Evolutionary conservation across 192 early-diverging fungal genomes (phyloP).

Genomic region (Linnemannia elongata): DNA sequence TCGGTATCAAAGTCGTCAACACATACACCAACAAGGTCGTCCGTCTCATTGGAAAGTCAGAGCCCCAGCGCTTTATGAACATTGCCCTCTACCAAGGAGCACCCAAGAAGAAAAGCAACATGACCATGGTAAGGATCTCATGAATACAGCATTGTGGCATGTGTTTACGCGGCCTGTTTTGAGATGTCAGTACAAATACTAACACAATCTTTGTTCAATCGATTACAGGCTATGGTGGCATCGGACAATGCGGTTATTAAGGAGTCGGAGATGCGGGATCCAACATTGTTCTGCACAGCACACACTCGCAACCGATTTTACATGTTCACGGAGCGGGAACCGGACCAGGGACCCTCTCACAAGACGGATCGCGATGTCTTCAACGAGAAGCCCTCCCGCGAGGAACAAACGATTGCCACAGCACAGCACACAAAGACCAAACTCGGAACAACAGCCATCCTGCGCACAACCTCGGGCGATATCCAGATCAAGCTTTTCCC

Average conservation of each 20-base stretch:
- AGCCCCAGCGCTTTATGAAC: constrained; percentile 92
- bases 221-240: constrained; percentile 79
- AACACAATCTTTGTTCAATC: not conserved
- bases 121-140: constrained; percentile 71
- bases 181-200: not conserved
- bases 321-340: constrained; percentile 91
- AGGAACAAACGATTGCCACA: constrained; percentile 93
- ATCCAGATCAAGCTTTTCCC: constrained; percentile 92
- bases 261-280: constrained; percentile 78
- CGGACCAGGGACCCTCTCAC: constrained; percentile 74
- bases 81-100: constrained; percentile 92
- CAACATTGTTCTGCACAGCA: constrained; percentile 92
- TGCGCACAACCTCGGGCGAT: constrained; percentile 94
- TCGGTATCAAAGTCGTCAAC: constrained; percentile 97
- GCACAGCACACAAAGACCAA: constrained; percentile 70
- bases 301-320: constrained; percentile 95
- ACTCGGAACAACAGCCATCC: constrained; percentile 78
- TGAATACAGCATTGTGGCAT: not conserved
- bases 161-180: not conserved
- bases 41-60: constrained; percentile 89
- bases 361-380: constrained; percentile 91
- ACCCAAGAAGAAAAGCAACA: constrained; percentile 81
- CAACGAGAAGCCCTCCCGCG: constrained; percentile 96
- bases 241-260: constrained; percentile 85
- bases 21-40: constrained; percentile 88